These are phyloP conservation scores for Acer yangbiense DNA, from an alignment of 345 rosid genomes.

Conservation along the genomic window DNA sequence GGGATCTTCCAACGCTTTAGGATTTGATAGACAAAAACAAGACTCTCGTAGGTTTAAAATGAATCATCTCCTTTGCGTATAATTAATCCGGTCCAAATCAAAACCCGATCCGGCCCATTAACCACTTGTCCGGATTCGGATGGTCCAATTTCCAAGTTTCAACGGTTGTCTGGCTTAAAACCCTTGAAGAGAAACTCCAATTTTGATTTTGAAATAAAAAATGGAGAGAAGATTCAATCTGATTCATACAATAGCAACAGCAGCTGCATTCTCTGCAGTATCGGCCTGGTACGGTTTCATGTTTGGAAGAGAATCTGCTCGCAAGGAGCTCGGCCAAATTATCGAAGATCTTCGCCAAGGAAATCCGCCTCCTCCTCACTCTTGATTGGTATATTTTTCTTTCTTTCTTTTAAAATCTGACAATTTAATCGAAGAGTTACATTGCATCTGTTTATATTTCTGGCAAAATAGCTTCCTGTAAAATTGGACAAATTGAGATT, in stretches of 20 bases:
- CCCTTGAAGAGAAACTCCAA: background rate
- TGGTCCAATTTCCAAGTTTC: background rate
- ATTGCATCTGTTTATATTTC: too few species aligned
- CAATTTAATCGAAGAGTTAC: too few species aligned
- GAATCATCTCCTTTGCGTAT: too few species aligned
- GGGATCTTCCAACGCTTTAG: too few species aligned
- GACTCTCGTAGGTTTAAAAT: too few species aligned
- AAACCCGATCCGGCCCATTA: background rate
- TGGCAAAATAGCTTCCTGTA: too few species aligned
- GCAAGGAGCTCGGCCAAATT: constrained; percentile 77
- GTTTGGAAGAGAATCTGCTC: constrained; percentile 91
- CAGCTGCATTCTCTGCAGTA: constrained; percentile 89
- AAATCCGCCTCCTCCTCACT: constrained; percentile 26
- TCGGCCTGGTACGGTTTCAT: constrained; percentile 91
- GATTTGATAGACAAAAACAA: too few species aligned
- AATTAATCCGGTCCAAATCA: background rate
- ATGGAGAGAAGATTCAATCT: constrained; percentile 72
- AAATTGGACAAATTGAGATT: too few species aligned
- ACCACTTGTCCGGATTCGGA: too few species aligned
- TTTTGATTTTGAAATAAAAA: background rate
- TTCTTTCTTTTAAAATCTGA: too few species aligned
- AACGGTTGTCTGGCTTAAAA: background rate
- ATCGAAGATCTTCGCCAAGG: constrained; percentile 75
- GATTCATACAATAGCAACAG: constrained; percentile 75
- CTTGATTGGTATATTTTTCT: constrained; percentile 32